Percentiles rank a stretch among this genome's conserved stretches.
phyloP scores from a whole-genome alignment of 2,329 filamentous ascomycete species.

The Thielaviopsis musarum region DNA sequence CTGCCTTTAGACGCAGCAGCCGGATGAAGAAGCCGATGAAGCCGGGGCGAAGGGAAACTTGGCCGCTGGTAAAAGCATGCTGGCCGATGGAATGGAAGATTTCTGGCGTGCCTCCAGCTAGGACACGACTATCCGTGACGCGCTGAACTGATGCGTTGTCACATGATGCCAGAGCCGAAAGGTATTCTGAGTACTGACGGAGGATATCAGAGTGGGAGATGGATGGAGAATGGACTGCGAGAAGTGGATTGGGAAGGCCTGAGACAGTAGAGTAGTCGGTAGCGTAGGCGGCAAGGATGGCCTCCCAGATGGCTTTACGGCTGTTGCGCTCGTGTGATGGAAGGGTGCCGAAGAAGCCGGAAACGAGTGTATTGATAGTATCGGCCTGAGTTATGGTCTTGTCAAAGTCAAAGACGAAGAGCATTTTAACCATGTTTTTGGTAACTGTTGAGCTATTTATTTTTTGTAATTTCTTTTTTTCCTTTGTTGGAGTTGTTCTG shows the following conservation, averaged over 20 bases:
- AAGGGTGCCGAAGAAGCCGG: constrained; percentile 24
- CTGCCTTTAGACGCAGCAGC: constrained; percentile 24
- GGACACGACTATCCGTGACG: not conserved
- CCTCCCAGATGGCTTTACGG: constrained; percentile 26
- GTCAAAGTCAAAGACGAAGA: constrained; percentile 41
- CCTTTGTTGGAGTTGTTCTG: not conserved
- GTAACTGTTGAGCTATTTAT: not conserved
- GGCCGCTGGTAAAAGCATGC: constrained; percentile 21
- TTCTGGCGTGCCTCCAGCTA: not conserved
- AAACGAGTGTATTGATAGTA: constrained; percentile 32
- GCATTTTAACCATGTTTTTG: constrained; percentile 17
- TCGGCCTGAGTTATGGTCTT: constrained; percentile 39
- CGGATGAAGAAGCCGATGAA: constrained; percentile 14
- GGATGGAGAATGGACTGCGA: not conserved
- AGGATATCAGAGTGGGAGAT: not conserved
- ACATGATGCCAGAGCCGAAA: not conserved
- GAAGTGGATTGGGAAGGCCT: constrained; percentile 13
- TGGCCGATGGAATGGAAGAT: not conserved
- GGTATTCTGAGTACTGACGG: not conserved
- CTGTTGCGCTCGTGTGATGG: constrained; percentile 16
- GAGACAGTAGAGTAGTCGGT: constrained; percentile 24
- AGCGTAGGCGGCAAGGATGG: constrained; percentile 29
- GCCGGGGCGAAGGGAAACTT: constrained; percentile 15
- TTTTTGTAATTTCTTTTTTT: not conserved
- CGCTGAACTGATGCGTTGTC: not conserved